Conservation (phyloP, 2,329 filamentous ascomycete genomes). For the Basipetospora chlamydospora region DNA sequence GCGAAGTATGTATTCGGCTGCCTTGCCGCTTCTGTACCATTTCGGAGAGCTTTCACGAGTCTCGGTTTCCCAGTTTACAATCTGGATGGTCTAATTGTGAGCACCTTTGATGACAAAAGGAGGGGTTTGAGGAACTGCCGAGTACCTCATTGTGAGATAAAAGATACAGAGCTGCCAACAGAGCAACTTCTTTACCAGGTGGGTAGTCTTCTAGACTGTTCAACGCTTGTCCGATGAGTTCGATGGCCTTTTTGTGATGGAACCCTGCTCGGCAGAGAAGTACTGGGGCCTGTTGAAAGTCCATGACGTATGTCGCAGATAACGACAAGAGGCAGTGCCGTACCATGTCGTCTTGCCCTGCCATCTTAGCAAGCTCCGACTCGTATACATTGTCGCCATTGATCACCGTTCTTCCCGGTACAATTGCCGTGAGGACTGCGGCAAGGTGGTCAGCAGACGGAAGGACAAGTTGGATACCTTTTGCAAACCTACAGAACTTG, state of each 20-base stretch:
- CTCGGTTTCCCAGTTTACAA: not conserved
- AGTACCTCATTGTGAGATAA: not conserved
- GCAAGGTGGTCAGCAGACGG: not conserved
- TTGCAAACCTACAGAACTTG: not conserved
- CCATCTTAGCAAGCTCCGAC: not conserved
- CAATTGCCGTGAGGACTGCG: not conserved
- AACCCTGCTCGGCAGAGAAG: not conserved
- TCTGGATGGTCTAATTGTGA: not conserved
- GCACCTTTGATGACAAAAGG: not conserved
- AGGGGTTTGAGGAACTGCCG: not conserved
- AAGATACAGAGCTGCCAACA: not conserved
- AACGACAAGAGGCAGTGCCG: not conserved
- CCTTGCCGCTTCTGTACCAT: not conserved
- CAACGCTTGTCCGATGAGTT: not conserved
- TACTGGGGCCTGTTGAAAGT: not conserved
- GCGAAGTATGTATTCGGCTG: not conserved
- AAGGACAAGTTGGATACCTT: too few relatives aligned
- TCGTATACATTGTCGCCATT: not conserved
- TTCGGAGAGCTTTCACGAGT: not conserved
- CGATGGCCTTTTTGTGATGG: not conserved
- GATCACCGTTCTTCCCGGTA: not conserved
- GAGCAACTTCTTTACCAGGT: not conserved
- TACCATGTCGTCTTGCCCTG: not conserved
- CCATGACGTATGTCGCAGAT: not conserved
- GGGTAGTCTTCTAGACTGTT: not conserved